Evolutionary conservation across 2,329 filamentous ascomycete genomes (phyloP).

Genomic region (Sporothrix pallida): DNA sequence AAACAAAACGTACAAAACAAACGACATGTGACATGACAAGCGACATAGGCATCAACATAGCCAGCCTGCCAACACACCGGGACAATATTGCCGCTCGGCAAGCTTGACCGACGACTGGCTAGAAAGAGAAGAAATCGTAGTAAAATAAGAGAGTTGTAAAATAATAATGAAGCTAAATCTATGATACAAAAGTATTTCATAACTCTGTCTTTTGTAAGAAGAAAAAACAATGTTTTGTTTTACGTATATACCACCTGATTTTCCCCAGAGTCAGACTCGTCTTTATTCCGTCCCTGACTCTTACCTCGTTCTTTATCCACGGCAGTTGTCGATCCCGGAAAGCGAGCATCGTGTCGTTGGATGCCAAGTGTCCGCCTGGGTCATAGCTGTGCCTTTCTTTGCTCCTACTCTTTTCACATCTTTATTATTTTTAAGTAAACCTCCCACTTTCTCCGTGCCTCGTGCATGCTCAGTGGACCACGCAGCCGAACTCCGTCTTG

Average conservation of each 20-base stretch:
- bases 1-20: no score
- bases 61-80: background rate
- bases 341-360: background rate
- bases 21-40: conserved; percentile 3
- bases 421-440: no score
- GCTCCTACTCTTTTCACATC: background rate
- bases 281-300: background rate
- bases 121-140: background rate
- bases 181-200: background rate
- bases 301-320: background rate
- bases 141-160: background rate
- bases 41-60: no score
- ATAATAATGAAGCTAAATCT: background rate
- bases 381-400: background rate
- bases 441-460: background rate
- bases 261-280: background rate
- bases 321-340: conserved; percentile 11
- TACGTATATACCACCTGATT: background rate
- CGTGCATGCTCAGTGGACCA: background rate
- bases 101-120: conserved; percentile 2
- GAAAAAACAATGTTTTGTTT: background rate
- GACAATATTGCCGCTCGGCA: conserved; percentile 12
- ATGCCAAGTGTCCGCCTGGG: background rate
- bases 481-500: conserved; percentile 3
- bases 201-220: no score